Evolutionary conservation across 768 basidiomycete species (phyloP), one percentile per base, ranked within the genome.

Genomic region (Lyophyllum semitale): DNA sequence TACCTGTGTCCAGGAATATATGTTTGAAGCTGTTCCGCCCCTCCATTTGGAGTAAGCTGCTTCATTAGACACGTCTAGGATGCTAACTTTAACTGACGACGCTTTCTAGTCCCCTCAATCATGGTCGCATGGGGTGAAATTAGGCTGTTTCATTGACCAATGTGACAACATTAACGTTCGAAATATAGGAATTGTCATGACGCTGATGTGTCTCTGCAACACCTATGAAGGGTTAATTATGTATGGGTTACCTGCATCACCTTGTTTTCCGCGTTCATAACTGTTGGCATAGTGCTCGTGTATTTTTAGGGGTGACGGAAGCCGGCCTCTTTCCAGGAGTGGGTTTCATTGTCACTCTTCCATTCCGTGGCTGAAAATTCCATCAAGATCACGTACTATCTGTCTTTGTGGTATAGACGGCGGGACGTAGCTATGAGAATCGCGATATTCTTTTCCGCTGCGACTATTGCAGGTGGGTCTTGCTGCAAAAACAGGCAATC

Each of bases 401-500:
- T 84, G 41, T 83, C 81, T 11, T 66, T 83, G 46, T 87, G 85
- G 85, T 83, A 89, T 63, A 77, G 82, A 9, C 73, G 80, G 32
- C 70, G 71, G 49, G 85, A 88, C 61, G 78, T 84, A 41, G 84
- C 81, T 17, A 71, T 69, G 61, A 78, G 85, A 25, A 77, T 85
- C 52, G 83, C 85, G 4, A 72, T 87, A 33, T 87, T 88, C 73
- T 85, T 85, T 66, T 80, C 80, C 18, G 83, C 84, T 33, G 83
- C 84, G 11, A 84, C 83, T 1, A 63, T 81, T 32, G 79, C 84
- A 17, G 84, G 77, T 65, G 33, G n/a, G 58, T 48, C 5, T 17
- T 15, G 26, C 25, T 38, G 26, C n/a, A 37, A 20, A 32, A 40
- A 18, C 25, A 11, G 11, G 12, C 38, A 13, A 12, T 23, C 18